Base-by-base conservation (phyloP, 345 rosid genomes). In the Orychophragmus violaceus region DNA sequence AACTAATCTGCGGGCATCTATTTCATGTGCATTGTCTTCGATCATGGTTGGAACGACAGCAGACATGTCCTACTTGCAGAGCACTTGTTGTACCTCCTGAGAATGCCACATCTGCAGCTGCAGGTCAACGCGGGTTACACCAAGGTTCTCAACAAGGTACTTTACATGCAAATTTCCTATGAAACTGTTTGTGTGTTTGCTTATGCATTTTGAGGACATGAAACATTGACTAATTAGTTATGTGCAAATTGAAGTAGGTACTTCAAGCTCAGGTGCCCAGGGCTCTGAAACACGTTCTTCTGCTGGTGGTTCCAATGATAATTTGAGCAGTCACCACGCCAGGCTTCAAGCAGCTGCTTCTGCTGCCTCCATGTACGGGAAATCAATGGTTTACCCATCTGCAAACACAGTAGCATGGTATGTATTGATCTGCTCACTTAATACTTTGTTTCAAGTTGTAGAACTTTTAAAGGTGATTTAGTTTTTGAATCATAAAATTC, bases 1-100 rank as follows among this genome's bases (percentile, higher is more conserved):
- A 93, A 68, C 82, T 93, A 52, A 72, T 85, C 5, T 93, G 98
- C 48, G 98, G 98, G 52, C 98, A 90, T 84, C 86, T 93, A 66
- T 93, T 93, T 62, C 98, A 90, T 70, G 94, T 93, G 30, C 94
- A 93, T 66, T 93, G 68, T n/a, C n/a, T n/a, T n/a, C n/a, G n/a
- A n/a, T n/a, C n/a, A n/a, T n/a, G n/a, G n/a, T n/a, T n/a, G n/a
- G 98, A 93, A 80, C 75, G 98, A 25, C 98, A 93, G 41, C 95
- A 90, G 77, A 93, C 98, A 0, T 93, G 98, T 54, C 98, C 98
- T 52, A 93, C 97, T 19, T 93, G 97, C 78, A 85, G 97, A 74
- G 98, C 98, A 30, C 82, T 80, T 30, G 97, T 93, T 77, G 90
- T 88, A 49, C 97, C 97, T 19, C 73, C 97, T 76, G 97, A 88